These are phyloP conservation scores for Erythrophleum ivorense DNA, from an alignment of 331 rosid genomes.

Conservation along the genomic window DNA sequence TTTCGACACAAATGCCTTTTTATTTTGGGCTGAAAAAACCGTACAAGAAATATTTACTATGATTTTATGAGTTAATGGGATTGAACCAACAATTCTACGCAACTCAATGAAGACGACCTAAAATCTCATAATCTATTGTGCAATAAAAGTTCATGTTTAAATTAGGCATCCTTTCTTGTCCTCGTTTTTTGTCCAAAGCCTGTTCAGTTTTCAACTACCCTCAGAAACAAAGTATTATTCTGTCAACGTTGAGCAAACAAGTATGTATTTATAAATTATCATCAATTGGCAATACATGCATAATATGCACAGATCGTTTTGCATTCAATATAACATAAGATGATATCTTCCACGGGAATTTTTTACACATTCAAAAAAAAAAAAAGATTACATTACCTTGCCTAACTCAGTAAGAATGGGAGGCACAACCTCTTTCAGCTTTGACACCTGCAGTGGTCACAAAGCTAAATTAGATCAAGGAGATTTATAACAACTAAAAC, in stretches of 20 bases:
- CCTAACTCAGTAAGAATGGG: slow-evolving; percentile 87
- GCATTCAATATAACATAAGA: not conserved
- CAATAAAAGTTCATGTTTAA: not conserved
- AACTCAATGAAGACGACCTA: slow-evolving; percentile 22
- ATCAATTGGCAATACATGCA: slow-evolving; percentile 27
- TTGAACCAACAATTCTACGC: not conserved
- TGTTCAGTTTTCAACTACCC: slow-evolving; percentile 4
- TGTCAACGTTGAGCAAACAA: slow-evolving; percentile 5
- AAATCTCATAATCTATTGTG: slow-evolving; percentile 1
- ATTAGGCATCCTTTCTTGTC: slow-evolving; percentile 24
- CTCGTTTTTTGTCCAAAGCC: slow-evolving; percentile 16
- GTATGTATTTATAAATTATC: slow-evolving; percentile 15
- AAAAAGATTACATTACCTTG: slow-evolving; percentile 62
- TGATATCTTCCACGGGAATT: slow-evolving; percentile 1
- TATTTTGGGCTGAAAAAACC: slow-evolving; percentile 16
- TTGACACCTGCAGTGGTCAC: slow-evolving; percentile 79
- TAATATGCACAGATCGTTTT: slow-evolving; percentile 5
- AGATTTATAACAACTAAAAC: slow-evolving; percentile 18
- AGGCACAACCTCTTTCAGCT: slow-evolving; percentile 91
- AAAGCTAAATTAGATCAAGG: slow-evolving; percentile 41
- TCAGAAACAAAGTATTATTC: slow-evolving; percentile 9
- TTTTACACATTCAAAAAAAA: slow-evolving; percentile 26
- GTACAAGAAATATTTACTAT: not conserved
- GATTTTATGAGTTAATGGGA: slow-evolving; percentile 14
- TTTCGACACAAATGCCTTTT: slow-evolving; percentile 6